Evolutionary conservation across 345 rosid genomes (phyloP), one percentile per base, ranked within the genome.

Genomic region (Rubroshorea leprosula): DNA sequence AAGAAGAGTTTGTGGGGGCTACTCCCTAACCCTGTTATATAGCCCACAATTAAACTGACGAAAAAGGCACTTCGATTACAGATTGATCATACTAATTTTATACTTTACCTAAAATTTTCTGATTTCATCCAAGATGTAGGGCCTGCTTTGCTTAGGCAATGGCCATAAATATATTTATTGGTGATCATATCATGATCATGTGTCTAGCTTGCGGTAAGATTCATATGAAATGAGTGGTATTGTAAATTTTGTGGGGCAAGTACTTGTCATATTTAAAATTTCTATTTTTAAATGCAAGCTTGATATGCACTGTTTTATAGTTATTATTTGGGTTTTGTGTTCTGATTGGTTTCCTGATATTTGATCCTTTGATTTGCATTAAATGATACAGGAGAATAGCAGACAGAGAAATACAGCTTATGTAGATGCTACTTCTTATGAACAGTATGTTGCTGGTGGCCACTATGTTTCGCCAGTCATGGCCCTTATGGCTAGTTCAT

Each of bases 351-450:
- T 19, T 19, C 12, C 25, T 45, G 5, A 10, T 58, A 38, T 35
- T 49, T 50, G 23, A 22, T 43, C 26, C 49, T 61, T 62, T 51
- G 48, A 18, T 26, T 62, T 62, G 51, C 12, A 18, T 1, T 54
- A 41, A 39, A 49, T 48, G 35, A 49, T 62, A 50, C 79, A 93
- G 99, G 97, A 85, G 67, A 87, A 75, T 62, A 83, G 78, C 18
- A 68, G 73, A 69, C 85, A 58, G 54, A 80, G 68, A 60, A 70
- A 63, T 67, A 67, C 64, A 49, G 51, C 55, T 50, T 62, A 66
- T 29, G 75, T 25, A 25, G 90, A 73, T 27, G 59, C 69, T 60
- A 66, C 72, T 29, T 66, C 78, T 45, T 72, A 82, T 5, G 83
- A 79, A 67, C 90, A 76, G 20, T 83, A 78, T 76, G 70, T 63